These are phyloP conservation scores for Vaccinium darrowii DNA, from an alignment of 148 eudicot genomes.

Conservation along the genomic window DNA sequence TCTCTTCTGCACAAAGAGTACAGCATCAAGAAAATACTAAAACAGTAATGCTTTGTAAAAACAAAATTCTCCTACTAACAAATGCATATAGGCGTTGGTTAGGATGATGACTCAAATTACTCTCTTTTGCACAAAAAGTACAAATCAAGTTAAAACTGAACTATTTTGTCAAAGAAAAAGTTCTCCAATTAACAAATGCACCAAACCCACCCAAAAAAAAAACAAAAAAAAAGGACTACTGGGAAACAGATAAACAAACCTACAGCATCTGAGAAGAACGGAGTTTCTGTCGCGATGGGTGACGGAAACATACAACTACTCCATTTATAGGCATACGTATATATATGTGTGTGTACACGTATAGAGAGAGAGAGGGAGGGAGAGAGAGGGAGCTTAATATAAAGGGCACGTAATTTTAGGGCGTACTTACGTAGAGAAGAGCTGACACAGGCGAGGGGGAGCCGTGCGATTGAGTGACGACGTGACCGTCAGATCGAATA, in stretches of 20 bases:
- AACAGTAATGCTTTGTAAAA: too few relatives aligned
- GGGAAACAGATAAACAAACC: neutral
- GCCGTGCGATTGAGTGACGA: constrained; percentile 17
- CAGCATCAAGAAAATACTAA: too few relatives aligned
- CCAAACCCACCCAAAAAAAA: neutral
- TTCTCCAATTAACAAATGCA: neutral
- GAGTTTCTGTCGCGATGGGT: neutral
- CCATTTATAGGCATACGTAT: neutral
- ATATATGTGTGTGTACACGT: neutral
- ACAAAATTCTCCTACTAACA: too few relatives aligned
- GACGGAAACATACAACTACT: neutral
- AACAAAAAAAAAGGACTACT: neutral
- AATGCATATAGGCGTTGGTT: too few relatives aligned
- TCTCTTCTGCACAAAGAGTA: too few relatives aligned
- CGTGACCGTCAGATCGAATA: constrained; percentile 10
- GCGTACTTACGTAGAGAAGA: constrained; percentile 15
- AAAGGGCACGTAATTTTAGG: neutral
- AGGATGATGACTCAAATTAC: too few relatives aligned
- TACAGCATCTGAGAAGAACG: neutral
- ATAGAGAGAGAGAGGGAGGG: neutral
- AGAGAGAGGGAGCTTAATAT: too few relatives aligned
- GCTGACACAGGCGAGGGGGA: constrained; percentile 14
- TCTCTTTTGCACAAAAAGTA: neutral
- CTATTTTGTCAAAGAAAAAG: neutral
- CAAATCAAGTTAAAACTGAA: neutral